Evolutionary conservation across 257 asterid genomes (phyloP), one percentile per base, ranked within the genome.

Genomic region (Solanum bulbocastanum): DNA sequence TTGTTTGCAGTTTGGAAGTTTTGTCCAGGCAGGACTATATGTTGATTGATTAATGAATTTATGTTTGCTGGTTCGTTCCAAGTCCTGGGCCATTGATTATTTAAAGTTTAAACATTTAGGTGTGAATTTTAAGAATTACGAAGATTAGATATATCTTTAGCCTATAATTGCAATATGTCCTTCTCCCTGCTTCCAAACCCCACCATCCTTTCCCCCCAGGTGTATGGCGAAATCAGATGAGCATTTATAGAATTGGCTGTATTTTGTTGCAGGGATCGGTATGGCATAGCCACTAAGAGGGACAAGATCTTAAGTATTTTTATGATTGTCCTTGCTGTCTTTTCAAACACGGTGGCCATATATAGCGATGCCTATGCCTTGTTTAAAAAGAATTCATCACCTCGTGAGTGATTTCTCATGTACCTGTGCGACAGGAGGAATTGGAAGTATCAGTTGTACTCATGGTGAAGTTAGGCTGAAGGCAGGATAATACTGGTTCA

Each of bases 341-440:
- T 95, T 90, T 96, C 99, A 36, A 97, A 97, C 86, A 30, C 91
- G 90, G 94, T 97, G 83, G 99, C 99, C 11, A 94, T 97, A 86
- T 96, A 95, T 91, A 97, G 99, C 27, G 99, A 97, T 87, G 98
- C 99, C 69, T 96, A 92, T 88, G 90, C 99, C 66, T 92, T 97
- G 93, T 91, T 97, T 90, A 94, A 94, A 94, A 97, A 94, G 37
- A 91, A 93, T 42, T 90, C 95, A 8, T 87, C 98, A 37, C 94
- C 89, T 1, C 90, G 93, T 5, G 90, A 88, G 71, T 96, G 93
- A 96, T 72, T 46, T 42, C 68, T 72, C 72, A 20, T 30, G 73
- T 85, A 42, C 58, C 39, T 62, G 13, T 32, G 69, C 75, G 30
- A 32, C 16, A 37, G 9, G 30, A 40, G 27, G 86, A 86, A 87